A percentile compares a stretch with the other conserved stretches of the same genome.
phyloP scores from a whole-genome alignment of 2,329 filamentous ascomycete genomes.

The Beauveria caledonica region DNA sequence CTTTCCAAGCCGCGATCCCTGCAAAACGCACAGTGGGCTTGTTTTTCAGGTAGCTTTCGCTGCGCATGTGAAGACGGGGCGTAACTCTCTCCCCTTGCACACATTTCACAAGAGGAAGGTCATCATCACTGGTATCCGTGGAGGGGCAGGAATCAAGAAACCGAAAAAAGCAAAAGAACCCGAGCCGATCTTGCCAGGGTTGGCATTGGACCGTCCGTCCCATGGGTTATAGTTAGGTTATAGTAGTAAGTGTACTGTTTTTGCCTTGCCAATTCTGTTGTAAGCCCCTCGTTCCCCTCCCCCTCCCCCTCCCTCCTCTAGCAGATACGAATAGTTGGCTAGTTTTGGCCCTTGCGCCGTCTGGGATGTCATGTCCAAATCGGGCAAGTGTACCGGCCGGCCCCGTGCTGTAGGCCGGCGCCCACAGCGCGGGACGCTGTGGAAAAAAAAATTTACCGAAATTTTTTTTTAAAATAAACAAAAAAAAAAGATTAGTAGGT shows the following conservation, averaged over 20 bases:
- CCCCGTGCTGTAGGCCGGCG: not conserved
- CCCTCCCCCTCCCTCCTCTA: not conserved
- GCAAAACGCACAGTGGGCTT: not conserved
- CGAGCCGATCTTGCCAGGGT: not conserved
- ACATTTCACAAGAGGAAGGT: conserved; percentile 2
- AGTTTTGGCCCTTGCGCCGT: not conserved
- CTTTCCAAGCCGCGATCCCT: not conserved
- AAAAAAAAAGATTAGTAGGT: not conserved
- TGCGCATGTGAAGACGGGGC: conserved; percentile 6
- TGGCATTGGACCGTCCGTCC: not conserved
- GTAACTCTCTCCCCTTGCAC: not conserved
- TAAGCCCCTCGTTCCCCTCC: not conserved
- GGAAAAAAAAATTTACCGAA: not conserved
- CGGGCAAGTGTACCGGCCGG: conserved; percentile 9
- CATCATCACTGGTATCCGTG: too few relatives aligned
- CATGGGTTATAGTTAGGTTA: not conserved
- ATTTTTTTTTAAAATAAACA: too few relatives aligned
- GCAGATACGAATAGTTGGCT: not conserved
- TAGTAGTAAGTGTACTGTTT: too few relatives aligned
- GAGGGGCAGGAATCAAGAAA: not conserved
- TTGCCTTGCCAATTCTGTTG: not conserved
- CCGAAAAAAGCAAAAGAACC: not conserved
- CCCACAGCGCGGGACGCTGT: too few relatives aligned
- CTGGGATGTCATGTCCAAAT: conserved; percentile 1
- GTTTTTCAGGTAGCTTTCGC: not conserved